Evolutionary conservation across 306 rosid species (phyloP).

Genomic region (Gynostemma pentaphyllum): DNA sequence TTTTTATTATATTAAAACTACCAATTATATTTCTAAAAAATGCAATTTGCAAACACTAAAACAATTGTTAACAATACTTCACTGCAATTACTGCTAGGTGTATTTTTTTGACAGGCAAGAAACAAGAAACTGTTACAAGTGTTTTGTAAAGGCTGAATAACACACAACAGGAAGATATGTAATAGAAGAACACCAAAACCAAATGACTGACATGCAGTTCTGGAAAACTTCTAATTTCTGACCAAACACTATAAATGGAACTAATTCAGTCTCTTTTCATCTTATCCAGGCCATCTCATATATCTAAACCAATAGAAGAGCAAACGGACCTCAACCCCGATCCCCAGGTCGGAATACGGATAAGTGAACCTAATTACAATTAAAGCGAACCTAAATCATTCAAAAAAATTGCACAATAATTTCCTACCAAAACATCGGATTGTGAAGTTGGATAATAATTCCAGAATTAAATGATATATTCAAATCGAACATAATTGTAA

Average conservation of each 20-base stretch:
- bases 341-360: background rate
- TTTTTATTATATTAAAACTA: too few relatives aligned
- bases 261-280: background rate
- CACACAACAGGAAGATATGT: background rate
- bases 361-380: background rate
- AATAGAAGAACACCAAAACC: background rate
- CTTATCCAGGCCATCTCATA: background rate
- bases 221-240: background rate
- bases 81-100: background rate
- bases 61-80: background rate
- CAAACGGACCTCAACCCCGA: background rate
- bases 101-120: background rate
- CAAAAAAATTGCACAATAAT: background rate
- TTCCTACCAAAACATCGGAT: background rate
- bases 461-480: too few relatives aligned
- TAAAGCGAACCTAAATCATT: background rate
- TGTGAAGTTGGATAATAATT: background rate
- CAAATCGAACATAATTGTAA: background rate
- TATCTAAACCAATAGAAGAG: background rate
- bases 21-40: too few relatives aligned
- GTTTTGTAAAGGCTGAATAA: background rate
- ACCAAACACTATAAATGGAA: background rate
- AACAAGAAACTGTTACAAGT: background rate
- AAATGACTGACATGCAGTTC: background rate
- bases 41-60: constrained; percentile 2